Conservation (phyloP, 2,329 filamentous ascomycete species). For the Phyllosticta capitalensis region DNA sequence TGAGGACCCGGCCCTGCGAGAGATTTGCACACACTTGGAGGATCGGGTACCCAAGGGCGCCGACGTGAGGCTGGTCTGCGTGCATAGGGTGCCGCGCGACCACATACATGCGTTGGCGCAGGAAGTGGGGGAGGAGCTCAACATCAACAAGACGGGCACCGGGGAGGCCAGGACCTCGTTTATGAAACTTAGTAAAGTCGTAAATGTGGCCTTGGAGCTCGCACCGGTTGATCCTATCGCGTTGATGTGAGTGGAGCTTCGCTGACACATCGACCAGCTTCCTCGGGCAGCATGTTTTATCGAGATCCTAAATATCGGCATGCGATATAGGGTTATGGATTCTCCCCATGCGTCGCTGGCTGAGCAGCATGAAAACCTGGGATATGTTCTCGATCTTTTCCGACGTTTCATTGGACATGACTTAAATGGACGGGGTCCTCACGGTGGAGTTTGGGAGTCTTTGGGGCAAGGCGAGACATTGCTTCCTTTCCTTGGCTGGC, state of each 20-base stretch:
- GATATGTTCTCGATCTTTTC: too few species aligned
- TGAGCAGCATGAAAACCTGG: too few species aligned
- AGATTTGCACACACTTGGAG: constrained; percentile 24
- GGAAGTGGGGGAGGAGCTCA: constrained; percentile 46
- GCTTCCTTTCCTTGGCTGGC: too few species aligned
- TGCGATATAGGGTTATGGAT: too few species aligned
- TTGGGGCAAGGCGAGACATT: too few species aligned
- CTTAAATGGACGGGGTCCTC: too few species aligned
- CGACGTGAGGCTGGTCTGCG: constrained; percentile 27
- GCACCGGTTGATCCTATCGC: constrained; percentile 2
- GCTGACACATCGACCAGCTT: too few species aligned
- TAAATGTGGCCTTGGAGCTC: constrained; percentile 7
- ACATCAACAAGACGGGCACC: constrained; percentile 17
- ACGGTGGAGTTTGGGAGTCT: too few species aligned
- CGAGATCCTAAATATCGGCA: too few species aligned
- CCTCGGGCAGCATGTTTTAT: too few species aligned
- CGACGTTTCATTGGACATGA: too few species aligned
- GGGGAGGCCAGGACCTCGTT: constrained; percentile 26
- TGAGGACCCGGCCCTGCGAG: constrained; percentile 27
- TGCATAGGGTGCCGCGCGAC: constrained; percentile 25
- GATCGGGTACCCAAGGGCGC: constrained; percentile 18
- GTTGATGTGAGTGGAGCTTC: neutral
- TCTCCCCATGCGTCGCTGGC: too few species aligned
- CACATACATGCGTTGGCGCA: constrained; percentile 41
- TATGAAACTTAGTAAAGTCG: constrained; percentile 18